These are phyloP conservation scores for Aurinia saxatilis DNA, from an alignment of 345 rosid species.

Conservation along the genomic window DNA sequence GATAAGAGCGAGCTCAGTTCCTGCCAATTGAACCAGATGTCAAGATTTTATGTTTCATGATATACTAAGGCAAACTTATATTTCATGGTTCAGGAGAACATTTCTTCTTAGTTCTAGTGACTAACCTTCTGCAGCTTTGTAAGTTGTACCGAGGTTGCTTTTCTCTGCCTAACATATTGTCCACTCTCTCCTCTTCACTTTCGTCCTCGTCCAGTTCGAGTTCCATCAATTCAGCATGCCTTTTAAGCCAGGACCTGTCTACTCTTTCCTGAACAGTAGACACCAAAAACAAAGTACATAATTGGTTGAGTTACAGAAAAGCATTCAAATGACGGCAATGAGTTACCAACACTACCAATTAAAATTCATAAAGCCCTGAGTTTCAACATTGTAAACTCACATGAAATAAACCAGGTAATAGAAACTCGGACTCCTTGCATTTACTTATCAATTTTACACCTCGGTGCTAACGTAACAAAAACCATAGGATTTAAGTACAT, in stretches of 20 bases:
- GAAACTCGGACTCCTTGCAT: not conserved
- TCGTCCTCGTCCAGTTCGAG: constrained; percentile 62
- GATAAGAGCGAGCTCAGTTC: constrained; percentile 64
- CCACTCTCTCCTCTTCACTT: constrained; percentile 84
- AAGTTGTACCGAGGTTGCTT: constrained; percentile 46
- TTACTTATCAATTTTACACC: not conserved
- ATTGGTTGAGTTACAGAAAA: not conserved
- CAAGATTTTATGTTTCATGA: not conserved
- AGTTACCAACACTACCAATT: not conserved
- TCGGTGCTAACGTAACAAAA: not conserved
- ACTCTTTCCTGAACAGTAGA: constrained; percentile 61
- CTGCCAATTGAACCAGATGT: constrained; percentile 38
- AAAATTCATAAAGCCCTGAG: not conserved
- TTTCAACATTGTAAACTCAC: not conserved
- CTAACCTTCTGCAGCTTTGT: constrained; percentile 63
- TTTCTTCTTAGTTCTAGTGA: not conserved
- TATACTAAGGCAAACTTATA: not conserved
- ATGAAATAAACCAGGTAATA: not conserved
- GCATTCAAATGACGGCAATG: not conserved
- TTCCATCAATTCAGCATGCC: constrained; percentile 72
- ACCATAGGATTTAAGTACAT: not conserved
- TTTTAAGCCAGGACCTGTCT: constrained; percentile 71
- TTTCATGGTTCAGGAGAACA: not conserved
- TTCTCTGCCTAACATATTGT: constrained; percentile 53
- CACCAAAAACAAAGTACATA: not conserved